Evolutionary conservation across 345 rosid genomes (phyloP).

Genomic region (Mangifera indica): DNA sequence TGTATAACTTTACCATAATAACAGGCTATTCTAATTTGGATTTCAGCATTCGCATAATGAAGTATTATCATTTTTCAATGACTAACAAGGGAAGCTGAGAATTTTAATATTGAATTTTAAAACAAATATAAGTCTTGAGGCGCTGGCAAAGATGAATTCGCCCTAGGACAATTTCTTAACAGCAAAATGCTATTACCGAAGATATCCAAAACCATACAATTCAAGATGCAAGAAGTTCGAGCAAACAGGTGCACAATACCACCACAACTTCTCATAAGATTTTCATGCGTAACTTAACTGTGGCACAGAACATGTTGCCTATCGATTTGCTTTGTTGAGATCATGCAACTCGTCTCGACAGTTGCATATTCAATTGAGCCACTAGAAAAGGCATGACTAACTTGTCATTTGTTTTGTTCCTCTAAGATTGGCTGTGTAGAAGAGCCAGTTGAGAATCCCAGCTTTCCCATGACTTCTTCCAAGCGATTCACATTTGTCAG

Average conservation of each 20-base stretch:
- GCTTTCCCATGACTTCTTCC: conserved; percentile 74
- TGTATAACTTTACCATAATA: too few species aligned
- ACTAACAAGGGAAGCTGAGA: too few species aligned
- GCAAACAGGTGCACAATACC: background rate
- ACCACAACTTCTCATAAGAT: background rate
- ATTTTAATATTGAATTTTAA: too few species aligned
- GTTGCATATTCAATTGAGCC: background rate
- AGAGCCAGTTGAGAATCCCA: conserved; percentile 70
- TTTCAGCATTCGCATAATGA: too few species aligned
- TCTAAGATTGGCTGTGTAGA: conserved; percentile 47
- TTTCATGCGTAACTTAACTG: background rate
- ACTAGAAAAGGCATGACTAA: background rate
- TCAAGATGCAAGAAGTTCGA: background rate
- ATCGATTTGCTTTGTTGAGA: background rate
- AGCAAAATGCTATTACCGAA: too few species aligned
- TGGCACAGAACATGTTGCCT: background rate
- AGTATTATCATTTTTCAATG: too few species aligned
- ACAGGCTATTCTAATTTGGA: too few species aligned
- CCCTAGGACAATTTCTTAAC: too few species aligned
- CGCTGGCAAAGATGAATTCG: too few species aligned
- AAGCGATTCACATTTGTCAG: conserved; percentile 62
- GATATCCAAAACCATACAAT: too few species aligned
- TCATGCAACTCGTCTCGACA: background rate
- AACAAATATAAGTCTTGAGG: too few species aligned
- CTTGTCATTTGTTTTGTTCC: conserved; percentile 43